Conservation (phyloP, 208 protist genomes). For the Acanthamoeba lenticulata region DNA sequence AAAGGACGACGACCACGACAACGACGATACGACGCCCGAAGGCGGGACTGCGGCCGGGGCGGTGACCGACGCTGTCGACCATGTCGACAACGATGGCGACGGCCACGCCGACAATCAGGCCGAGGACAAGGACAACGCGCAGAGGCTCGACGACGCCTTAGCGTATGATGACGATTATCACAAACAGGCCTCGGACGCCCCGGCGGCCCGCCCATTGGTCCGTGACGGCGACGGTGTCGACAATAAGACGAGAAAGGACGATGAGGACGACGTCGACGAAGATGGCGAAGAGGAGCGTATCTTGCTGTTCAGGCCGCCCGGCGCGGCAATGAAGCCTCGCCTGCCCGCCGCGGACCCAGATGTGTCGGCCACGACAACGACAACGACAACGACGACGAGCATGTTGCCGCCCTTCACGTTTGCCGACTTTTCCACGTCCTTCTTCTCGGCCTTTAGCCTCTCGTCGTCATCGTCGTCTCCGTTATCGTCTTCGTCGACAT, state of each 20-base stretch:
- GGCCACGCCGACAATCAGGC: neutral
- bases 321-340: too few species aligned
- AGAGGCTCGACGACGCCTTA: neutral
- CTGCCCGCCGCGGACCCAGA: neutral
- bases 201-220: too few species aligned
- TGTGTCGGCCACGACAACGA: neutral
- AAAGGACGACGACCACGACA: neutral
- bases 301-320: too few species aligned
- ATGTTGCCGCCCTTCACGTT: neutral
- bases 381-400: neutral
- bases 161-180: neutral
- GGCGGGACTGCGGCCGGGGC: too few species aligned
- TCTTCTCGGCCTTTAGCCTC: conserved; percentile 3
- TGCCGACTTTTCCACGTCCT: neutral
- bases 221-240: too few species aligned
- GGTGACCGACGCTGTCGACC: neutral
- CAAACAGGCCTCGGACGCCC: too few species aligned
- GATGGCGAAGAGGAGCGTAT: neutral
- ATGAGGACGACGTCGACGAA: too few species aligned
- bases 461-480: neutral
- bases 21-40: neutral
- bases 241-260: too few species aligned
- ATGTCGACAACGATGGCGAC: neutral
- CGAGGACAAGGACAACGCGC: neutral
- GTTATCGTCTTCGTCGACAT: neutral